Evolutionary conservation across 805 yeast genomes (phyloP).

Genomic region (Zygoascus flipseniorum): DNA sequence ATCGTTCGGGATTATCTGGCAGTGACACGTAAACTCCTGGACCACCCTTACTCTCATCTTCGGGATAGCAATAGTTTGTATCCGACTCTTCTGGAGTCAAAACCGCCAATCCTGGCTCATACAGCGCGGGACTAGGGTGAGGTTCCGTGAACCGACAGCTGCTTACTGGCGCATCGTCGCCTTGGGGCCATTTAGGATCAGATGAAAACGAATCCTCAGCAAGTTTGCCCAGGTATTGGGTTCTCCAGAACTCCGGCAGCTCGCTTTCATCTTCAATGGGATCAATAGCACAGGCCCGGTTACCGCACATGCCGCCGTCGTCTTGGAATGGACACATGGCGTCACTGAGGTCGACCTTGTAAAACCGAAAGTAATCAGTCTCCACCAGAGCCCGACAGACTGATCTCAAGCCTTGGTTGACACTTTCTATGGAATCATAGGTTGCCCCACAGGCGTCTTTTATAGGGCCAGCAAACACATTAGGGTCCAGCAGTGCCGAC

Average conservation of each 20-base stretch:
- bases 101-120: constrained; percentile 10
- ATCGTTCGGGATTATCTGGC: constrained; percentile 85
- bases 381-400: constrained; percentile 48
- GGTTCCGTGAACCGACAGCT: constrained; percentile 19
- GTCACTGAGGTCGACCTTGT: constrained; percentile 68
- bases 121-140: constrained; percentile 1
- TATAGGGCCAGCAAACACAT: constrained; percentile 9
- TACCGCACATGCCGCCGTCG: constrained; percentile 74
- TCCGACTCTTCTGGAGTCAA: constrained; percentile 12
- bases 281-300: constrained; percentile 85
- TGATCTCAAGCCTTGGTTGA: constrained; percentile 48
- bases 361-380: constrained; percentile 80
- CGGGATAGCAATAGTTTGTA: constrained; percentile 34
- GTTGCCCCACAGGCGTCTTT: constrained; percentile 23
- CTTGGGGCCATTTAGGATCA: constrained; percentile 5
- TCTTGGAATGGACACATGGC: constrained; percentile 78
- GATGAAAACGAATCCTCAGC: constrained; percentile 29
- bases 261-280: constrained; percentile 65
- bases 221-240: constrained; percentile 56
- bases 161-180: not conserved
- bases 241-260: constrained; percentile 64
- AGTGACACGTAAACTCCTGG: constrained; percentile 70
- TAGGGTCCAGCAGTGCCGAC: not conserved
- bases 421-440: constrained; percentile 38
- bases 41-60: constrained; percentile 29